Evolutionary conservation across 2,329 filamentous ascomycete species (phyloP).

Genomic region (Botrytis byssoidea): DNA sequence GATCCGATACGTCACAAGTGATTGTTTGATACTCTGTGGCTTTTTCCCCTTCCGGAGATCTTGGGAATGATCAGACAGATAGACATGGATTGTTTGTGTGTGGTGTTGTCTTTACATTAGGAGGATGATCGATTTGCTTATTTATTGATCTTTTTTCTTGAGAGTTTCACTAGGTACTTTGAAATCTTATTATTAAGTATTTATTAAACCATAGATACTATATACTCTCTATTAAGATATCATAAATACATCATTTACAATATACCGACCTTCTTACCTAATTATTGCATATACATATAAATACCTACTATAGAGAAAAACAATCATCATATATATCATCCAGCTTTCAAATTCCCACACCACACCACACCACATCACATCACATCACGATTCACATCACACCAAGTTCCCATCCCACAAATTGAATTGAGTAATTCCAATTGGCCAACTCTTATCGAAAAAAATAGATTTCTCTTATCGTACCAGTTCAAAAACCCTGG

Average conservation of each 20-base stretch:
- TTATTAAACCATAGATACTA: no score
- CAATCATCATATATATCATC: background rate
- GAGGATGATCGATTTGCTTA: conserved; percentile 1
- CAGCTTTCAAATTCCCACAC: background rate
- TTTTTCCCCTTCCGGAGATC: background rate
- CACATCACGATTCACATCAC: background rate
- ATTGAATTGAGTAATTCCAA: conserved; percentile 8
- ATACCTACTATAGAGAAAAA: background rate
- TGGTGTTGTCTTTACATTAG: conserved; percentile 2
- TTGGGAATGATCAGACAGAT: background rate
- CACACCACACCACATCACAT: background rate
- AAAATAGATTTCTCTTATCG: background rate
- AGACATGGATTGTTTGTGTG: background rate
- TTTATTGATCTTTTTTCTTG: background rate
- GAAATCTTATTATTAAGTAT: background rate
- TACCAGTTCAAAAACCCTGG: background rate
- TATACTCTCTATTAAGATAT: no score
- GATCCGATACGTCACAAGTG: background rate
- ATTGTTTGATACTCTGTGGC: background rate
- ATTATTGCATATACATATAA: no score
- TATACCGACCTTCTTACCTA: background rate
- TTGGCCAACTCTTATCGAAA: conserved; percentile 15
- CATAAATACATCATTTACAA: background rate
- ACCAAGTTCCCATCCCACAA: background rate
- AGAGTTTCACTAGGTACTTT: background rate